Evolutionary conservation across 495 filamentous ascomycete genomes (phyloP), one percentile per base, ranked within the genome.

Genomic region (Xylona heveae): DNA sequence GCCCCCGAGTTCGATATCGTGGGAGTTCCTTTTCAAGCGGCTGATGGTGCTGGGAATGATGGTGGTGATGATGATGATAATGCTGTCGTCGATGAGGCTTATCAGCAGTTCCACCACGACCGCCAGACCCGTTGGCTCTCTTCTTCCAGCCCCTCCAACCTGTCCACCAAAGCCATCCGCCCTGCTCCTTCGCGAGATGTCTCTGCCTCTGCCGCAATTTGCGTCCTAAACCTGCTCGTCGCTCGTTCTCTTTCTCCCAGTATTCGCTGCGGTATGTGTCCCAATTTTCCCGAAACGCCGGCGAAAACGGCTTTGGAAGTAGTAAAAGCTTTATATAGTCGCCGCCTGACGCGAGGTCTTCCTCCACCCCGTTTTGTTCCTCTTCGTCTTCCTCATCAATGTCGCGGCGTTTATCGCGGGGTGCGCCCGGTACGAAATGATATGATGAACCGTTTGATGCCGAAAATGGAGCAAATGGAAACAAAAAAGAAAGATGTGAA

Each of bases 261-360:
- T 91, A 97, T 37, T 93, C 83, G 18, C 73, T 66, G 21, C 90
- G 64, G 50, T 85, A 97, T 3, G 82, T 50, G 43, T 97, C 88
- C 88, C 88, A 97, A 38, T 90, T 91, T 45, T 92, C 81, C n/a
- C 88, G 68, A 46, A 97, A 95, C 33, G 78, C 78, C 0, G 90
- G 74, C 7, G 80, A 84, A 41, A 97, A 97, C 0, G 83, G 79
- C 51, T 97, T 97, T 4, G 88, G 83, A 23, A 94, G 63, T 8
- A 97, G 61, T 13, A 97, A 58, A 15, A 97, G 64, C 45, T 88
- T 90, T 21, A 97, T 68, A 44, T 82, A 75, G 48, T 94, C 81
- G 4, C 88, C 88, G 6, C 85, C 83, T 0, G 76, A 69, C 3
- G 81, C 71, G 32, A 93, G 60, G 45, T 94, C 85, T 47, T 97